phyloP scores from a whole-genome alignment of 257 asterid species.

The Thymus quinquecostatus region DNA sequence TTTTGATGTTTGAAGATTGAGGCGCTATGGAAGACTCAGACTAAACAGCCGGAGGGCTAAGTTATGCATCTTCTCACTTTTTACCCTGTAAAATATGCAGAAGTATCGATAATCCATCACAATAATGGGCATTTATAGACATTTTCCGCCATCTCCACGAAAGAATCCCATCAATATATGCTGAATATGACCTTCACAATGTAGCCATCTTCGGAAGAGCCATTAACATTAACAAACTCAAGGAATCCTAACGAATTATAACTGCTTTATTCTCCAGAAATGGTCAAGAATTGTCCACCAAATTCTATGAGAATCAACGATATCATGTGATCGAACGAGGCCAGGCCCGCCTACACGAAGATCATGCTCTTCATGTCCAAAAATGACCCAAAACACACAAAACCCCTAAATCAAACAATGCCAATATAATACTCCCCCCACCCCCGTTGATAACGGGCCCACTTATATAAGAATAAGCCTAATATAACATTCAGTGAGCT shows the following conservation, averaged over 20 bases:
- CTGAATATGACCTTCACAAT: conserved; percentile 9
- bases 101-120: not conserved
- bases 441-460: too few relatives aligned
- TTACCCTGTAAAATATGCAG: not conserved
- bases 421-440: not conserved
- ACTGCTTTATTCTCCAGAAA: not conserved
- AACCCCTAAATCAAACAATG: conserved; percentile 7
- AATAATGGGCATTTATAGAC: not conserved
- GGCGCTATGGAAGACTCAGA: not conserved
- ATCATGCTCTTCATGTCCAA: not conserved
- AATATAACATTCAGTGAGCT: too few relatives aligned
- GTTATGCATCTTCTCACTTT: not conserved
- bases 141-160: not conserved
- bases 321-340: not conserved
- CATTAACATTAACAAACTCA: not conserved
- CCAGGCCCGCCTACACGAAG: not conserved
- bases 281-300: not conserved
- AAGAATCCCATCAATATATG: not conserved
- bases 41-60: not conserved
- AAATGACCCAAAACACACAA: not conserved
- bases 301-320: not conserved
- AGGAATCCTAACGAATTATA: not conserved
- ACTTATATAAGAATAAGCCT: too few relatives aligned
- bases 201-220: not conserved
- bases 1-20: not conserved